Conservation (phyloP, 2,329 filamentous ascomycete species). For the Phoma sp. region DNA sequence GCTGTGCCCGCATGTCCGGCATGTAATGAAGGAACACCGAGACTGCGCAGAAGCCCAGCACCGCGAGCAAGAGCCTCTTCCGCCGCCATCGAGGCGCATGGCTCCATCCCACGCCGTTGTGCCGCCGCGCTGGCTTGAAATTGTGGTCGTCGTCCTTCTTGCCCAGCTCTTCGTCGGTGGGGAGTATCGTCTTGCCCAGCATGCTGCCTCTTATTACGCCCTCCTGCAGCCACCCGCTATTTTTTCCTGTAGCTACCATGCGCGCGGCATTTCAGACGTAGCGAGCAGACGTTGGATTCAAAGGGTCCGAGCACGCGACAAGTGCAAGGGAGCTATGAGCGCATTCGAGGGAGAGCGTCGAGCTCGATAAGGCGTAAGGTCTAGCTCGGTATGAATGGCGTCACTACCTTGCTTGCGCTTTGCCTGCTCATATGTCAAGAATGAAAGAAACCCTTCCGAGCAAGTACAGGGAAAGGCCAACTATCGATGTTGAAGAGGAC, state of each 20-base stretch:
- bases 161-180: constrained; percentile 67
- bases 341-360: constrained; percentile 12
- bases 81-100: constrained; percentile 52
- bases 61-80: constrained; percentile 54
- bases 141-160: constrained; percentile 69
- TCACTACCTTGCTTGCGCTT: background rate
- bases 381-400: background rate
- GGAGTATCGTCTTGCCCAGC: constrained; percentile 52
- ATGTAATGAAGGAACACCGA: constrained; percentile 66
- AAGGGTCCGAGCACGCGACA: constrained; percentile 19
- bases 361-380: background rate
- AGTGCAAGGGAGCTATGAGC: constrained; percentile 26
- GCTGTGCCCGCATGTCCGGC: constrained; percentile 7
- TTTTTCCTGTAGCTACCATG: constrained; percentile 33
- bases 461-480: background rate
- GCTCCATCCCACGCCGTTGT: constrained; percentile 29
- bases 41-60: constrained; percentile 56
- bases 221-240: constrained; percentile 37
- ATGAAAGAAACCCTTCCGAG: background rate
- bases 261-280: constrained; percentile 22
- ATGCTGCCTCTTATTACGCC: constrained; percentile 37
- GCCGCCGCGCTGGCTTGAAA: constrained; percentile 48
- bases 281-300: background rate
- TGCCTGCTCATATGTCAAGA: background rate
- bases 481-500: constrained; percentile 11